A percentile compares a stretch with the other conserved stretches of the same genome.
These are phyloP conservation scores for Penicillium psychrosexuale DNA, from an alignment of 2,329 filamentous ascomycete species.

Conservation along the genomic window DNA sequence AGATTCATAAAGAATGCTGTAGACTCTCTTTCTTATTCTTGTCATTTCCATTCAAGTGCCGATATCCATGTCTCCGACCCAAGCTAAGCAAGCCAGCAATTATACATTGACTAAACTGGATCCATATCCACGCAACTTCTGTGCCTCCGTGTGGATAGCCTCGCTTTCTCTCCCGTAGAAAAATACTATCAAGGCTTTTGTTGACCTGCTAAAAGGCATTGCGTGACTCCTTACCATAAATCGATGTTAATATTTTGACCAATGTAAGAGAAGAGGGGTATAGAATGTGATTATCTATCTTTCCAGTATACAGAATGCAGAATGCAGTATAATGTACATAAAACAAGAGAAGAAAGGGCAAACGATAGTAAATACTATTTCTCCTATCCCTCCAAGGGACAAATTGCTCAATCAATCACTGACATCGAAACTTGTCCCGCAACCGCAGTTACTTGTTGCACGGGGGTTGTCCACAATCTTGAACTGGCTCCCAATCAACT, in stretches of 20 bases:
- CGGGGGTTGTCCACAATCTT: constrained; percentile 92
- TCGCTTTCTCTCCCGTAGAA: not conserved
- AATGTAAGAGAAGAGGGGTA: constrained; percentile 23
- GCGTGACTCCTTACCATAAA: not conserved
- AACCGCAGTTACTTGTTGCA: constrained; percentile 92
- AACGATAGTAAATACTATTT: not conserved
- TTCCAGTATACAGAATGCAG: constrained; percentile 8
- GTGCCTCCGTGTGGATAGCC: too few species aligned
- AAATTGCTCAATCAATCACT: constrained; percentile 56
- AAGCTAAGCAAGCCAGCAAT: too few species aligned
- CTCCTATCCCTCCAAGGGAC: not conserved
- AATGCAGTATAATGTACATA: constrained; percentile 20
- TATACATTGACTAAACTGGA: too few species aligned
- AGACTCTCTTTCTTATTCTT: too few species aligned
- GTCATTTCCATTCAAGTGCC: too few species aligned
- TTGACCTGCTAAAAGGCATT: not conserved
- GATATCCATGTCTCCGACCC: too few species aligned
- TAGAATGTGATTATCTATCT: constrained; percentile 26
- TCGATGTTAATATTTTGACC: not conserved
- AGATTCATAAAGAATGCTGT: too few species aligned
- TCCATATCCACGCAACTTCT: too few species aligned
- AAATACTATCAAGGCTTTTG: not conserved
- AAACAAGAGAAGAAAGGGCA: constrained; percentile 4
- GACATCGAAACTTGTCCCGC: constrained; percentile 96
- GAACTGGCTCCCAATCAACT: constrained; percentile 92